Conservation (phyloP, 371 early-diverging fungal species). For the Catenaria anguillulae region DNA sequence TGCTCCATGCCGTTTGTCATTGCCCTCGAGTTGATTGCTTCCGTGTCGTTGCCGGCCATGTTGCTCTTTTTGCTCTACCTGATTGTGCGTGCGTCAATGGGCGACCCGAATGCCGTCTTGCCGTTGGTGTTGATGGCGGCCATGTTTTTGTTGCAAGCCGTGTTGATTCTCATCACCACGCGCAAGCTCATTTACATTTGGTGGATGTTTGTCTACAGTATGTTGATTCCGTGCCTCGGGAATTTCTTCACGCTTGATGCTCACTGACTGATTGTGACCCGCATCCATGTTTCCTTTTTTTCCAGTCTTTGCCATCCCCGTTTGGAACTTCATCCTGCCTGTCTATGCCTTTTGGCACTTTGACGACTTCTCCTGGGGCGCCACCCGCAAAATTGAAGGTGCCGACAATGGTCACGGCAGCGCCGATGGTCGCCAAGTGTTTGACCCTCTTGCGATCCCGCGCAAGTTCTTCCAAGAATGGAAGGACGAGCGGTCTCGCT, state of each 20-base stretch:
- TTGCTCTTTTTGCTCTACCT: conserved; percentile 44
- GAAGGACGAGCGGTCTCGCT: not conserved
- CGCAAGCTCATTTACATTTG: conserved; percentile 22
- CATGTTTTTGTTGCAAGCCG: not conserved
- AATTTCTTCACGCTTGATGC: too few relatives aligned
- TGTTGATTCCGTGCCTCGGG: too few relatives aligned
- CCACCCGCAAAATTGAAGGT: not conserved
- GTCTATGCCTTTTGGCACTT: conserved; percentile 30
- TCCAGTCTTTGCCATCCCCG: conserved; percentile 1
- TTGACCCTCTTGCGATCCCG: not conserved
- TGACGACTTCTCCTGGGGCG: conserved; percentile 27
- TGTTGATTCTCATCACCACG: conserved; percentile 30
- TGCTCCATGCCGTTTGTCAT: conserved; percentile 85
- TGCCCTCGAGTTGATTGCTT: conserved; percentile 68
- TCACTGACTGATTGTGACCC: too few relatives aligned
- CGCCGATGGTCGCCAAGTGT: not conserved
- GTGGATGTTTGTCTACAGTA: conserved; percentile 17
- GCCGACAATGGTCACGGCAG: not conserved
- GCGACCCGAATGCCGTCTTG: not conserved
- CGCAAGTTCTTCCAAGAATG: not conserved
- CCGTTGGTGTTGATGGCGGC: conserved; percentile 8
- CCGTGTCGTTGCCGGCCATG: conserved; percentile 65
- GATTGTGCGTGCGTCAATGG: conserved; percentile 12
- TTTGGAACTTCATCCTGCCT: not conserved
- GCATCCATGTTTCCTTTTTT: too few relatives aligned